phyloP scores from a whole-genome alignment of 768 basidiomycete genomes.

The Tricholoma sp. region DNA sequence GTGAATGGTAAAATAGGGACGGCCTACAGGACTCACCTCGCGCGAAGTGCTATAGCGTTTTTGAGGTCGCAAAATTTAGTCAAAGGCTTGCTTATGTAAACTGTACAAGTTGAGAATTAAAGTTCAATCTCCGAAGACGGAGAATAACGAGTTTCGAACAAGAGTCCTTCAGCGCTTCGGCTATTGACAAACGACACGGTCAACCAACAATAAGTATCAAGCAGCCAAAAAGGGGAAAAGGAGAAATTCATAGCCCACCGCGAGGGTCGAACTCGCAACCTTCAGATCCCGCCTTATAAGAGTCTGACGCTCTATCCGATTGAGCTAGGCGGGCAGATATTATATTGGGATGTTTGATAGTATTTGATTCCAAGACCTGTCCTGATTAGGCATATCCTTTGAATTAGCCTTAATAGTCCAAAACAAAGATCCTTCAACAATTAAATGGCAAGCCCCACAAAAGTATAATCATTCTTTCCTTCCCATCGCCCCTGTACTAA shows the following conservation, averaged over 20 bases:
- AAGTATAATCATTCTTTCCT: neutral
- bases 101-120: constrained; percentile 32
- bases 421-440: too few species aligned
- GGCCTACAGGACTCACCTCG: constrained; percentile 23
- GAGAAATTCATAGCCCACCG: constrained; percentile 55
- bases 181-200: too few species aligned
- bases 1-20: neutral
- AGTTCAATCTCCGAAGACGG: constrained; percentile 29
- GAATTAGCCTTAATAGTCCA: too few species aligned
- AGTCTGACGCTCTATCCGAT: constrained; percentile 64
- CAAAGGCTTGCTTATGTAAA: constrained; percentile 31
- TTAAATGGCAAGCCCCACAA: too few species aligned
- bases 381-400: too few species aligned
- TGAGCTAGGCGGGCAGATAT: constrained; percentile 46
- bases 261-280: constrained; percentile 85
- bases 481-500: neutral
- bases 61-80: constrained; percentile 8
- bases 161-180: too few species aligned
- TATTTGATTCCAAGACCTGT: too few species aligned
- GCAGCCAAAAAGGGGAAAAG: too few species aligned
- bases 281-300: constrained; percentile 51
- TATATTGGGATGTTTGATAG: too few species aligned
- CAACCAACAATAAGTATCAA: too few species aligned
- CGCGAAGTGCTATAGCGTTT: constrained; percentile 18
- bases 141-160: too few species aligned